Base-by-base conservation (phyloP, 1,284 basidiomycete genomes). In the Coriolopsis trogii region DNA sequence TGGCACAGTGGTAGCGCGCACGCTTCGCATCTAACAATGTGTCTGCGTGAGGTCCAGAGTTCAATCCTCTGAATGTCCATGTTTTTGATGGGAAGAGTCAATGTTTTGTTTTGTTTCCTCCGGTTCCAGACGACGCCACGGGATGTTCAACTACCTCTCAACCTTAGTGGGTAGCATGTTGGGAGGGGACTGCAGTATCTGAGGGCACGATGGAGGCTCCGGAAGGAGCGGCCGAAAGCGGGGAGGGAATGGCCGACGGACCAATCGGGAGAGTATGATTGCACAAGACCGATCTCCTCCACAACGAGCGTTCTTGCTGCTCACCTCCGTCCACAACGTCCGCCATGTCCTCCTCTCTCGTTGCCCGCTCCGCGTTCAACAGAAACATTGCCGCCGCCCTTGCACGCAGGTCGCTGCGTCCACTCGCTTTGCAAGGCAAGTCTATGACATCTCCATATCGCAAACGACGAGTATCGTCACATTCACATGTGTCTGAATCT, bases 271-370 rank as follows among this genome's bases (percentile, higher is more conserved):
- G 20, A 15, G 31, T 28, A 38, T 36, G 41, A 59, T 59, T 59
- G 51, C 40, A 38, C 49, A 30, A 49, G 16, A 34, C 46, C 33
- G 47, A 55, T 45, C 41, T 28, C 51, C 34, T 46, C 47, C 39
- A 45, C 41, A 30, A 28, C 21, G 39, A 36, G 4, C n/a, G 21
- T 25, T 38, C 12, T 18, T 20, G 18, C 25, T 47, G 41, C 49
- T 47, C 41, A 31, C 46, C 51, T 53, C 41, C 48, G 42, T 54
- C 55, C 51, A 53, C 59, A 46, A 58, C 56, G 46, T 40, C 68
- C 58, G 69, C 68, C 56, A 85, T 85, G 82, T 76, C 81, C 54
- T 70, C 76, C 49, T 73, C 73, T 44, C 68, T 79, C 61, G 59
- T 79, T 47, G 67, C 82, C 41, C 80, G 78, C 53, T 79, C 80